A percentile compares a stretch with the other conserved stretches of the same genome.
Evolutionary conservation across 768 basidiomycete genomes (phyloP).

Genomic region (Russula earlei): DNA sequence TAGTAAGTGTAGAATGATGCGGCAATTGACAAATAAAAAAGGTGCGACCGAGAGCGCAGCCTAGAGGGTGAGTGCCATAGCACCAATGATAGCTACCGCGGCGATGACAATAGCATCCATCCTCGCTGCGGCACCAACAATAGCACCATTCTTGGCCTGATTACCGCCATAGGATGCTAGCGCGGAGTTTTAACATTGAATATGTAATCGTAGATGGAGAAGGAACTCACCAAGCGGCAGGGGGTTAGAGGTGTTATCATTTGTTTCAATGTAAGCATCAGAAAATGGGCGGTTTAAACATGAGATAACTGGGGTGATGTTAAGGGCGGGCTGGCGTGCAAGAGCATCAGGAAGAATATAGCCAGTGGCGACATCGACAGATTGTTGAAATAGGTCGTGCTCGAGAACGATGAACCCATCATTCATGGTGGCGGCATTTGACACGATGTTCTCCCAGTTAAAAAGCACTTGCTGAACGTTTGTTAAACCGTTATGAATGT

Average conservation of each 20-base stretch:
- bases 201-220: neutral
- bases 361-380: conserved; percentile 77
- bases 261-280: conserved; percentile 78
- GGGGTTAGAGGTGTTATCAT: conserved; percentile 58
- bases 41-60: neutral
- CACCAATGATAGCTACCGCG: neutral
- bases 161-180: no score
- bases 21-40: neutral
- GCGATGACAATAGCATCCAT: neutral
- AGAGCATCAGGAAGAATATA: conserved; percentile 80
- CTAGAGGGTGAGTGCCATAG: neutral
- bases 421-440: conserved; percentile 44
- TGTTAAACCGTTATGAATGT: conserved; percentile 58
- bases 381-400: conserved; percentile 78
- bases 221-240: conserved; percentile 25
- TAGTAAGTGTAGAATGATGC: neutral
- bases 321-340: conserved; percentile 52
- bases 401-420: conserved; percentile 87
- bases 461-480: conserved; percentile 49
- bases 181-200: neutral
- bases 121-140: neutral
- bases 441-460: conserved; percentile 68
- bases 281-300: conserved; percentile 51
- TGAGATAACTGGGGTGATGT: conserved; percentile 57
- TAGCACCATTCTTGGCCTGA: neutral